phyloP scores from a whole-genome alignment of 2,329 filamentous ascomycete species.

The Fusarium sp. region DNA sequence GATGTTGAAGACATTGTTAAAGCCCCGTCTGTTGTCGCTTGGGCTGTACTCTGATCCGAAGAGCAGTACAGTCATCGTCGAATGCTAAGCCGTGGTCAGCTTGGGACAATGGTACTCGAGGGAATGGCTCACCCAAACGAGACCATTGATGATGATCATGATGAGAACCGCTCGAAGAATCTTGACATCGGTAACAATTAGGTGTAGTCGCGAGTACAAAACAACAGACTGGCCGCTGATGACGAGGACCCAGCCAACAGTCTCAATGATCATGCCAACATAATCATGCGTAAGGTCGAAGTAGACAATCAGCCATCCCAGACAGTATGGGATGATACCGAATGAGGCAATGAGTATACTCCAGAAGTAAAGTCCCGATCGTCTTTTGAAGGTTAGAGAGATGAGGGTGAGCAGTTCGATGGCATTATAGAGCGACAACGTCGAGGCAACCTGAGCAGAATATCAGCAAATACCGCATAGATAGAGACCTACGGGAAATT shows the following conservation, averaged over 20 bases:
- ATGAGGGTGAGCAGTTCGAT: conserved; percentile 47
- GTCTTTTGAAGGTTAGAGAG: conserved; percentile 45
- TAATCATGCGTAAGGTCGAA: conserved; percentile 33
- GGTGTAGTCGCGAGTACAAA: conserved; percentile 22
- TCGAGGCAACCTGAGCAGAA: conserved; percentile 3
- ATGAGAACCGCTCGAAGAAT: neutral
- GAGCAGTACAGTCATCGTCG: conserved; percentile 58
- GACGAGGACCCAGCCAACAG: conserved; percentile 23
- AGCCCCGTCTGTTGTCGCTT: neutral
- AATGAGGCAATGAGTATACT: conserved; percentile 48
- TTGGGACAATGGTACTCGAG: rapidly evolving
- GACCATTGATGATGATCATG: conserved; percentile 19
- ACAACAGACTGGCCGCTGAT: conserved; percentile 22
- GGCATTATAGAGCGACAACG: conserved; percentile 43
- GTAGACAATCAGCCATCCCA: conserved; percentile 58
- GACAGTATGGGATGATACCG: conserved; percentile 48
- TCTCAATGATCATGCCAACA: conserved; percentile 24
- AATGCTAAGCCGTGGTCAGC: conserved; percentile 46
- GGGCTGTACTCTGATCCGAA: conserved; percentile 18
- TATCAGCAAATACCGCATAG: neutral
- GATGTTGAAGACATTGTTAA: conserved; percentile 45
- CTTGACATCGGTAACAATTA: neutral
- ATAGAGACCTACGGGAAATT: rapidly evolving
- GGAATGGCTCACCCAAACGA: conserved; percentile 51
- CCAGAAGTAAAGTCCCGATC: conserved; percentile 51